Conservation (phyloP, 1,284 basidiomycete genomes). For the Xerocomus minutiporus region DNA sequence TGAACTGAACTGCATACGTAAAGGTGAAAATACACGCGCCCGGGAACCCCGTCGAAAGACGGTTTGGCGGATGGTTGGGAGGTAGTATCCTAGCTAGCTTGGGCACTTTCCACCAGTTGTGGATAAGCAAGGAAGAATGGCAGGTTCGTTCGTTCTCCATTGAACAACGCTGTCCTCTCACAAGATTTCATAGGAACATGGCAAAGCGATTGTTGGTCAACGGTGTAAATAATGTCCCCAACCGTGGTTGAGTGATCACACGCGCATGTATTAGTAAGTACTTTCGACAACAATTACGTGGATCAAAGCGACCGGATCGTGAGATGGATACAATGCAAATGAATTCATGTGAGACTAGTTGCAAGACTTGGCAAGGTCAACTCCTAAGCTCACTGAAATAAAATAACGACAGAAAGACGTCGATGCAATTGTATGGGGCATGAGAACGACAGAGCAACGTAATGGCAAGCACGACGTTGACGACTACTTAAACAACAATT, state of each 20-base stretch:
- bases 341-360: constrained; percentile 9
- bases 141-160: constrained; percentile 49
- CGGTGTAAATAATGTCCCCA: constrained; percentile 59
- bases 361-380: constrained; percentile 33
- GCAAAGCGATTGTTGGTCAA: constrained; percentile 70
- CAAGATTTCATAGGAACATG: constrained; percentile 56
- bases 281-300: constrained; percentile 1
- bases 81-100: constrained; percentile 89
- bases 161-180: constrained; percentile 1
- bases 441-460: constrained; percentile 18
- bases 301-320: constrained; percentile 16
- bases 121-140: constrained; percentile 92
- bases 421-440: constrained; percentile 13
- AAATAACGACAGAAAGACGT: constrained; percentile 18
- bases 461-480: constrained; percentile 29
- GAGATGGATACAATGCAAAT: constrained; percentile 6
- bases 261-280: too few species aligned
- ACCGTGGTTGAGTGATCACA: too few species aligned
- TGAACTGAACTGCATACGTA: constrained; percentile 9
- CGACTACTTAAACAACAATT: constrained; percentile 31
- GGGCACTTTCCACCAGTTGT: constrained; percentile 95
- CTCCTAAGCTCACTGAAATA: constrained; percentile 21
- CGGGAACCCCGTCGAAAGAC: constrained; percentile 82
- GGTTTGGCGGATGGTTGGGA: constrained; percentile 90
- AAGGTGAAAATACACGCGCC: constrained; percentile 86